Percentiles rank a stretch among this genome's conserved stretches.
Evolutionary conservation across 139 green algal genomes (phyloP).

Genomic region (Chlamydomonas eustigma): DNA sequence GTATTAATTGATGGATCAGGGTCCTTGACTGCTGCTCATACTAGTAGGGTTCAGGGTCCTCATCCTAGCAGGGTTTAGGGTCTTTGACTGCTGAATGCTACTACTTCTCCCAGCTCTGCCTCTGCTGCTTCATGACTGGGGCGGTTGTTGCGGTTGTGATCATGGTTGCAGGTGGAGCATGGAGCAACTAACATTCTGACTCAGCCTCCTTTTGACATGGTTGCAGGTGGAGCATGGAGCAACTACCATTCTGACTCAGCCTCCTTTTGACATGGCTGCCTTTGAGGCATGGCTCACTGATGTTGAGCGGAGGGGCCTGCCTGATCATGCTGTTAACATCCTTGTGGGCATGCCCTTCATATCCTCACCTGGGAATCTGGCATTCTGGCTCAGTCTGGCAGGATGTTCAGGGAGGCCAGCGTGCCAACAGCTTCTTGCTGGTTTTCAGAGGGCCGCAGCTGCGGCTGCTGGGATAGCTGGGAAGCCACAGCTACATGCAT

Average conservation of each 20-base stretch:
- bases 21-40: too few relatives aligned
- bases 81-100: too few relatives aligned
- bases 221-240: constrained; percentile 59
- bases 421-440: not conserved
- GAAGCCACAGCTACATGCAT: not conserved
- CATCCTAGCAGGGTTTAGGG: too few relatives aligned
- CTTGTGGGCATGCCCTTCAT: constrained; percentile 60
- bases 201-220: not conserved
- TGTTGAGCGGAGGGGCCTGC: constrained; percentile 25
- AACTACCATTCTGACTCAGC: constrained; percentile 70
- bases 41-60: too few relatives aligned
- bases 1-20: too few relatives aligned
- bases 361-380: constrained; percentile 43
- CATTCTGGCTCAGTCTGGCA: constrained; percentile 64
- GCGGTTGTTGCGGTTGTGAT: too few relatives aligned
- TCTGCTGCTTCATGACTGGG: too few relatives aligned
- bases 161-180: not conserved
- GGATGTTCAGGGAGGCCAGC: not conserved
- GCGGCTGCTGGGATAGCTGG: not conserved
- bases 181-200: not conserved
- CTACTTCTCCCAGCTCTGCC: too few relatives aligned
- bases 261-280: constrained; percentile 52
- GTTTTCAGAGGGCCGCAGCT: too few relatives aligned
- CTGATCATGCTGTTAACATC: constrained; percentile 20
- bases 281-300: constrained; percentile 53